Base-by-base conservation (phyloP, 768 basidiomycete species). In the Pleurotus ostreatus region DNA sequence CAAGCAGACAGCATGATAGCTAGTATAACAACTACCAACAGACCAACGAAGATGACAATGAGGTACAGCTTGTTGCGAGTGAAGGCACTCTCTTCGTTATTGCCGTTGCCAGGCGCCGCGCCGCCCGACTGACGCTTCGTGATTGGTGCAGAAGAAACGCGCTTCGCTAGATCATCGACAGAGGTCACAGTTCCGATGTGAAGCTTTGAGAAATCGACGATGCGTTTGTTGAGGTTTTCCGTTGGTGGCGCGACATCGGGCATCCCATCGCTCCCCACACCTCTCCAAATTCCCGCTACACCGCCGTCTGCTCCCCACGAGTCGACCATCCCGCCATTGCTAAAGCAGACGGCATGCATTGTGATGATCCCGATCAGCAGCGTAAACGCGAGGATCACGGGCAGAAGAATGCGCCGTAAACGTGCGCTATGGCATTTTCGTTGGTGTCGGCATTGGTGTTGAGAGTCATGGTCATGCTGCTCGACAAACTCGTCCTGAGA, bases 1-100 rank as follows among this genome's bases (percentile, higher is more conserved):
- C 86, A 88, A 16, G 77, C 81, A 59, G 79, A 81, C 15, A 86
- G 75, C 74, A 82, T 81, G 49, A 88, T 66, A 0, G 59, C 84
- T 1, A 80, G 73, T 6, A 84, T 63, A 5, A 86, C 26, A 0
- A 85, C 80, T 0, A 87, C 66, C 39, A 82, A 61, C 3, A 87
- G 66, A 2, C 86, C 86, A 8, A 87, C 83, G 64, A 87, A 81
- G n/a, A 85, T 61, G 37, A 86, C 70, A 37, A 86, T 83, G 25
- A 87, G 73, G 61, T 86, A 87, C 15, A 82, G 18, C 39, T 53
- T 53, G 20, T 30, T 39, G 12, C 39, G 39, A 16, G 39, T 41
- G 39, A 53, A 53, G 5, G 51, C 16, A 11, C 51, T 41, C 22
- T 53, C 51, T 15, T 41, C 38, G 39, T 53, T 34, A 12, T 6